Percentiles rank a stretch among this genome's conserved stretches.
phyloP scores from a whole-genome alignment of 176 grass and related monocot species.

The Echinochloa phyllopogon region DNA sequence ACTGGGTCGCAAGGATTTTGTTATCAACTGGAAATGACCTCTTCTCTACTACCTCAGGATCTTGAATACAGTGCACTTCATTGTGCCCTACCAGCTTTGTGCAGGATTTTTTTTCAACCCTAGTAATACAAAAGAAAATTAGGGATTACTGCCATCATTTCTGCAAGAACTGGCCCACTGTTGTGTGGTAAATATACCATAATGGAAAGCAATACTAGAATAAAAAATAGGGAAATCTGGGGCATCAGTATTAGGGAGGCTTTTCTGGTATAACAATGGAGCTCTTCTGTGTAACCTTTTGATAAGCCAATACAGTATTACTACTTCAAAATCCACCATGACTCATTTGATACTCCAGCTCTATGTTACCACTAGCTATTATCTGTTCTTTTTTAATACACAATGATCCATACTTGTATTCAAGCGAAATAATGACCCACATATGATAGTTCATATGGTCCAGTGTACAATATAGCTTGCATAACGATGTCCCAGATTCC shows the following conservation, averaged over 20 bases:
- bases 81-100: slow-evolving; percentile 45
- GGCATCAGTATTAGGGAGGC: too few species aligned
- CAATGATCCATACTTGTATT: neutral
- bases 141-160: slow-evolving; percentile 15
- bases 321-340: neutral
- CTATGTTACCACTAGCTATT: neutral
- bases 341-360: neutral
- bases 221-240: too few species aligned
- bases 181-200: neutral
- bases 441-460: neutral
- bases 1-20: slow-evolving; percentile 58
- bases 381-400: neutral
- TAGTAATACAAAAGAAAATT: slow-evolving; percentile 38
- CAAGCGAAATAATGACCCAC: neutral
- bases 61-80: slow-evolving; percentile 48
- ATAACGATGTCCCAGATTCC: slow-evolving; percentile 4
- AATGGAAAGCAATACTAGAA: neutral
- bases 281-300: neutral
- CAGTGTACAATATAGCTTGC: neutral
- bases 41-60: slow-evolving; percentile 58
- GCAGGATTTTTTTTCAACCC: slow-evolving; percentile 64
- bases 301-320: neutral
- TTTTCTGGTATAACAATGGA: neutral
- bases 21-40: slow-evolving; percentile 29
- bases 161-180: neutral